These are phyloP conservation scores for Sporisorium sorghi DNA, from an alignment of 1,284 basidiomycete genomes.

Conservation along the genomic window DNA sequence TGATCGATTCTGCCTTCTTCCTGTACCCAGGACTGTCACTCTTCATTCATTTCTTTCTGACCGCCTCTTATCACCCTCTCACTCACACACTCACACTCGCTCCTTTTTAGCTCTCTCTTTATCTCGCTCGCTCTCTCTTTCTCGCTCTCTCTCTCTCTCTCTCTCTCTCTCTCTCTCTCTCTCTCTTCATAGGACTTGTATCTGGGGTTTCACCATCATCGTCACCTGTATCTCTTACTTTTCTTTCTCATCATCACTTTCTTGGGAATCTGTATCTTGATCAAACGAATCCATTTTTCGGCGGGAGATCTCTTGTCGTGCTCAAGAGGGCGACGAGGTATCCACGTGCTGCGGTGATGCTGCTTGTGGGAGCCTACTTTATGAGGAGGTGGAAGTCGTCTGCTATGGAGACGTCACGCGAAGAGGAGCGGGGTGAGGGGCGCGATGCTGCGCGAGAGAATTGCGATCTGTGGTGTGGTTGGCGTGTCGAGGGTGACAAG, in stretches of 20 bases:
- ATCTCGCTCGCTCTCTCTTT: not conserved
- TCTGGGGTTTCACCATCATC: not conserved
- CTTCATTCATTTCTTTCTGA: not conserved
- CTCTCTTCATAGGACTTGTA: not conserved
- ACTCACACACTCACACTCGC: not conserved
- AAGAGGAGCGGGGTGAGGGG: too few species aligned
- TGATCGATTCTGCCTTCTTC: too few species aligned
- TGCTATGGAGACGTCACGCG: too few species aligned
- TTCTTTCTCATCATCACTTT: not conserved
- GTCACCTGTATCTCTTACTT: not conserved
- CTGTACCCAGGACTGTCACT: too few species aligned
- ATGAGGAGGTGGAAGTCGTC: too few species aligned
- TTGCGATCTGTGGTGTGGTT: too few species aligned
- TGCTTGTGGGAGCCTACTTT: too few species aligned
- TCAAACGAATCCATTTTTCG: not conserved
- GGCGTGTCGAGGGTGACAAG: too few species aligned
- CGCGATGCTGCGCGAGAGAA: too few species aligned
- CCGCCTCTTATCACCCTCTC: not conserved
- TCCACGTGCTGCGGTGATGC: too few species aligned
- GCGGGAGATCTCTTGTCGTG: not conserved
- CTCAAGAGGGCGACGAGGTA: too few species aligned
- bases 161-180: not conserved
- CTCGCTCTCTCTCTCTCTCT: not conserved
- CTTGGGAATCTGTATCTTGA: slow-evolving; percentile 1
- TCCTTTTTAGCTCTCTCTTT: too few species aligned